Evolutionary conservation across 805 yeast species (phyloP), one percentile per base, ranked within the genome.

Genomic region (Ogataea parapolymorpha): DNA sequence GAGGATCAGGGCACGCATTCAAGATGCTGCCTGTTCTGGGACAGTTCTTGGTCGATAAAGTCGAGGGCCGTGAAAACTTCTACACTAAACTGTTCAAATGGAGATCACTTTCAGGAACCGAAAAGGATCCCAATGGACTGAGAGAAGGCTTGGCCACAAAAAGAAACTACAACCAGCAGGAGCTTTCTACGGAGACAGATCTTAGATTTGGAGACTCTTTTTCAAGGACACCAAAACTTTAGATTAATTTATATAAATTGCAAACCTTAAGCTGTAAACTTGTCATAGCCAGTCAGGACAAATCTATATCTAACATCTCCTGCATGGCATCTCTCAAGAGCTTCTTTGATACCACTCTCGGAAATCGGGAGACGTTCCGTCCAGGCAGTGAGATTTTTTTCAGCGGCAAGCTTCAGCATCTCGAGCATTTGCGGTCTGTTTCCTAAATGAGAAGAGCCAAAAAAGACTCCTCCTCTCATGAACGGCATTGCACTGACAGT

Each of bases 251-350:
- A 20, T 20, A 20, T 20, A 20, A 6, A 4, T 20, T 20, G 22
- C 22, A 20, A 7, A 20, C 7, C 31, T 17, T 7, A 26, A 25
- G 6, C 30, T 13, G 14, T 13, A 12, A 13, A 26, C n/a, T 34
- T 65, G 51, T 76, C 75, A 60, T 66, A 79, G 17, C 75, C 77
- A 41, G 75, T 72, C 48, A 82, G 65, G 6, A 81, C 80, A 54
- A 76, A 78, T 67, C 88, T 74, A 61, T 80, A 82, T 52, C 75
- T 74, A 35, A 79, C 80, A 46, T 79, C 80, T 55, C 80, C 78
- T 13, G 63, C 46, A 42, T 72, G 70, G 41, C 77, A 68, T 58
- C 78, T 74, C 32, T 72, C 71, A 56, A 81, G 69, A 3, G 79
- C 85, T 50, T 71, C 66, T 29, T 71, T 67, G 38, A 77, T 77